phyloP scores from a whole-genome alignment of 2,329 filamentous ascomycete species.

The Trichoderma sp. region DNA sequence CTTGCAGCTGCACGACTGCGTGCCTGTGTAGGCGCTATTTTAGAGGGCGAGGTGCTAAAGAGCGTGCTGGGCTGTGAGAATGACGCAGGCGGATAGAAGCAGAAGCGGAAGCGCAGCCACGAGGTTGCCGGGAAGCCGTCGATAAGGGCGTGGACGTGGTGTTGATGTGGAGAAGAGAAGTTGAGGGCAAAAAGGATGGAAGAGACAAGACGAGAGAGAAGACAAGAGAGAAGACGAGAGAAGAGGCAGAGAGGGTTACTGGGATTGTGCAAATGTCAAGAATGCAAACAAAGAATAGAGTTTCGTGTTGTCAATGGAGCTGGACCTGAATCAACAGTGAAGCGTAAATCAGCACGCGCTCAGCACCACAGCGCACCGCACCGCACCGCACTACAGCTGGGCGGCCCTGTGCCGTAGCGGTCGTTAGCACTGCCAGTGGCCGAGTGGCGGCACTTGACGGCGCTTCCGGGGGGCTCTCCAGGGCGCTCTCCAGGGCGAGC shows the following conservation, averaged over 20 bases:
- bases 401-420: neutral
- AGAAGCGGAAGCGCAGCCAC: neutral
- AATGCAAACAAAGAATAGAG: slow-evolving; percentile 11
- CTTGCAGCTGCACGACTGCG: slow-evolving; percentile 11
- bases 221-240: neutral
- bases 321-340: neutral
- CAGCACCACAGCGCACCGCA: neutral
- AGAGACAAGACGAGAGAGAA: too few relatives aligned
- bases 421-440: neutral
- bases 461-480: neutral
- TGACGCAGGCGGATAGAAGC: neutral
- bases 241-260: neutral
- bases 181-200: too few relatives aligned
- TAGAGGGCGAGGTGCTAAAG: slow-evolving; percentile 9
- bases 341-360: neutral
- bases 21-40: slow-evolving; percentile 12
- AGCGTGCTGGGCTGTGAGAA: slow-evolving; percentile 13
- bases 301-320: neutral
- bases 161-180: neutral
- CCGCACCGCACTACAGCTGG: slow-evolving; percentile 10
- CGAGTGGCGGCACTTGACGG: neutral
- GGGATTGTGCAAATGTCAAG: neutral
- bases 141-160: neutral
- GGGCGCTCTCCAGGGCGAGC: neutral
- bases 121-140: neutral